Evolutionary conservation across 176 grass and related monocot species (phyloP).

Genomic region (Oropetium thomaeum): DNA sequence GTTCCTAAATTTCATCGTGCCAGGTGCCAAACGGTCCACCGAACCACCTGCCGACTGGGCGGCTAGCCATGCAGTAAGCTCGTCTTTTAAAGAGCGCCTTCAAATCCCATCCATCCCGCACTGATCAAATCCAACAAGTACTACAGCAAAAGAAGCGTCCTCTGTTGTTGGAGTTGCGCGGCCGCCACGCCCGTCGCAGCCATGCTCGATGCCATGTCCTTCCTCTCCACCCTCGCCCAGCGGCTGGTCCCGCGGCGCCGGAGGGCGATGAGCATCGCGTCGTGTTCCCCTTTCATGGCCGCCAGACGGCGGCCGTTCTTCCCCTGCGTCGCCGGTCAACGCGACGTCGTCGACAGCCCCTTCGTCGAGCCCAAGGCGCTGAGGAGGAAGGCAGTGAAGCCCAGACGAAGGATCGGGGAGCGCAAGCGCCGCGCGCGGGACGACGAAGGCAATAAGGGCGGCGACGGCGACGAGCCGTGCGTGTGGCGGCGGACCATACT

Average conservation of each 20-base stretch:
- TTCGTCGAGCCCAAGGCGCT: conserved; percentile 28
- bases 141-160: neutral
- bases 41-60: neutral
- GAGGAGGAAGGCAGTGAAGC: conserved; percentile 17
- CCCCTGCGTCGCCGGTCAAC: conserved; percentile 11
- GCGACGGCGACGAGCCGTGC: conserved; percentile 15
- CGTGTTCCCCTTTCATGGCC: neutral
- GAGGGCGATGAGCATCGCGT: conserved; percentile 23
- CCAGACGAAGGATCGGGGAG: neutral
- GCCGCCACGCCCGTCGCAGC: too few species aligned
- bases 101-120: neutral
- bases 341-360: conserved; percentile 28
- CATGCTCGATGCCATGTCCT: conserved; percentile 22
- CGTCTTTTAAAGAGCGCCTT: neutral
- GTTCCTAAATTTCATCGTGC: conserved; percentile 7
- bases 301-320: conserved; percentile 19
- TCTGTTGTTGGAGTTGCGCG: neutral
- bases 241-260: neutral
- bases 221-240: conserved; percentile 27
- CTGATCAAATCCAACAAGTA: neutral
- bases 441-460: neutral
- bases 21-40: conserved; percentile 28
- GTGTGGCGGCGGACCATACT: conserved; percentile 62
- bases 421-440: neutral
- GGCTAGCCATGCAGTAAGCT: neutral